Base-by-base conservation (phyloP, 139 green algal genomes). In the Picochlorum sp. region DNA sequence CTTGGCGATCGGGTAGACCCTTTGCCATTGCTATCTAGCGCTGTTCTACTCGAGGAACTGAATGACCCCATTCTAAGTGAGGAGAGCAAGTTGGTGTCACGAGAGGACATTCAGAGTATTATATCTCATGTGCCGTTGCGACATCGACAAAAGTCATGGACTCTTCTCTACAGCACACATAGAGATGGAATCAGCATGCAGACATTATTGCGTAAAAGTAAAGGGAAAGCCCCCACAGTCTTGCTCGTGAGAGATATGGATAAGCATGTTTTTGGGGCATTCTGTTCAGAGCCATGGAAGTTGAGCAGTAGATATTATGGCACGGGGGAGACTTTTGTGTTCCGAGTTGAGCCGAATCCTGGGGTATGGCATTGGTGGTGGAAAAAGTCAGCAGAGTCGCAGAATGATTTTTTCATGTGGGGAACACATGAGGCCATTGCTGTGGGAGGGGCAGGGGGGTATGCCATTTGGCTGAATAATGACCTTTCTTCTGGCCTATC, bases 391-490 rank as follows among this genome's bases (percentile, higher is more conserved):
- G 28, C 52, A 14, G 28, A 44, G 21, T 30, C 62, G 15, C 52
- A 23, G 15, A 78, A 78, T 65, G 72, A 78, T 62, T 78, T 62
- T 58, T 78, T 78, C 60, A 72, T 74, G 61, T 71, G 66, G 60
- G 63, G 59, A 51, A 51, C 5, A 9, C 8, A 18, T n/a, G 72
- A 78, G 23, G 66, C 24, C 2, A 47, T 78, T 4, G 72, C 72
- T 2, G 72, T 78, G 18, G 72, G 72, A n/a, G 72, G 72, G 52
- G 46, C 72, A 9, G 72, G 72, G 44, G 72, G 72, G 28, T 78
- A 74, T 50, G 72, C 72, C 15, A 56, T 78, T 44, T 78, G 72
- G 72, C 46, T 78, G 2, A 67, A 78, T 50, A 49, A 21, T 14
- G 72, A 78, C 30, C 30, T 78, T 1, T 14, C 38, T 7, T 6